Evolutionary conservation across 108 stramenopile genomes (phyloP), one percentile per base, ranked within the genome.

Genomic region (Mediolabrus comicus): DNA sequence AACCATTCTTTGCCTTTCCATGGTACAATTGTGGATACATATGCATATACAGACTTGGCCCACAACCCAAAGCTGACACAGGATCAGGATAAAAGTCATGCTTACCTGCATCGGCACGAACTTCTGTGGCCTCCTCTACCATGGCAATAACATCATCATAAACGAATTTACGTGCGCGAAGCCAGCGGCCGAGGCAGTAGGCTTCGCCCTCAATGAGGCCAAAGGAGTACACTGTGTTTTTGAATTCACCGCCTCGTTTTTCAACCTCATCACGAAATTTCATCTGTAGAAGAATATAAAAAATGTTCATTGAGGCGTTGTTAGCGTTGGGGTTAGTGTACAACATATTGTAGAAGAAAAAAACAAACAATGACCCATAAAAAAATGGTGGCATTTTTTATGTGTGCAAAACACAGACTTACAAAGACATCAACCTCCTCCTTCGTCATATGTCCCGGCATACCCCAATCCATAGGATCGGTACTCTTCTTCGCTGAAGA

Each of bases 1-100:
- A 80, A 16, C 90, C 90, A 65, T 80, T 88, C 83, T 89, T 94
- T 30, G 87, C 85, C 53, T 79, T 49, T 26, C 90, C 90, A 46
- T 72, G 75, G 66, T 94, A 94, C 35, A 88, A 52, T 71, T 94
- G 93, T 11, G 93, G 93, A 72, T 91, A 94, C 54, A 89, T 85
- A n/a, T 81, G 64, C 62, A 80, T 74, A 75, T 83, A 94, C 22
- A 91, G 41, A 11, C 74, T 62, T n/a, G 74, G 68, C 29, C 86
- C 88, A 46, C 85, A 86, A 10, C 90, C 90, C 35, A 94, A 76
- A 1, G 92, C 88, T 13, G 49, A 35, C 19, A 71, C 68, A 10
- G 88, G 87, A 59, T 91, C 86, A 31, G 89, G 83, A 51, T 89
- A 94, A 67, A 88, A 94, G n/a, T 83, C 92, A 8, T 67, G 57